Evolutionary conservation across 257 asterid genomes (phyloP), one percentile per base, ranked within the genome.

Genomic region (Petrea volubilis): DNA sequence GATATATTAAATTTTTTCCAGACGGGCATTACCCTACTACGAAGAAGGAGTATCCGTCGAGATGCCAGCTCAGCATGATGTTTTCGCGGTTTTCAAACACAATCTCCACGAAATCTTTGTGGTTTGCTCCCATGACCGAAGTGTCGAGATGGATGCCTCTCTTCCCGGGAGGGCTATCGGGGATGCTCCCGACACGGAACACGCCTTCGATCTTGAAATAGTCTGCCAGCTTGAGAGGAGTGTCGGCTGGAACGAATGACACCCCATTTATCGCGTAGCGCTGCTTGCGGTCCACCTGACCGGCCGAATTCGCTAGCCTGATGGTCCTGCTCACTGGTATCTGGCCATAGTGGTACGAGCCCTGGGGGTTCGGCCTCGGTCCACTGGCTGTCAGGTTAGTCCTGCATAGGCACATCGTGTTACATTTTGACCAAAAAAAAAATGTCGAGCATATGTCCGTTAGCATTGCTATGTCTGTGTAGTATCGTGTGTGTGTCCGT

Each of bases 331-430:
- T 64, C 17, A 87, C 78, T 0, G 78, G 81, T 78, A 91, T 83
- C 14, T 69, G 68, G 7, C 97, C 97, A 31, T 88, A 91, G 79
- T 88, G 94, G 83, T 88, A 91, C 0, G 97, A 87, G 75, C 97
- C 97, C 53, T 91, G 97, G 0, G 96, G 95, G 43, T 91, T 91
- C 2, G 97, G 95, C 70, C 97, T 79, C 2, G 97, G 91, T 6
- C 93, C 96, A 56, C 95, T 86, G 0, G 96, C 97, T 2, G 91
- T 85, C 20, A 91, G 84, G 60, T 91, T 89, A 0, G 86, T 82
- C 87, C 96, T 86, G 81, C 6, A n/a, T n/a, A n/a, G n/a, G n/a
- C n/a, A n/a, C n/a, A n/a, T n/a, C n/a, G n/a, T n/a, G n/a, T n/a
- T n/a, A n/a, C n/a, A n/a, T n/a, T n/a, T n/a, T n/a, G n/a, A n/a